A percentile compares a stretch with the other conserved stretches of the same genome.
Evolutionary conservation across 257 asterid species (phyloP).

Genomic region (Thymus mandschuricus): DNA sequence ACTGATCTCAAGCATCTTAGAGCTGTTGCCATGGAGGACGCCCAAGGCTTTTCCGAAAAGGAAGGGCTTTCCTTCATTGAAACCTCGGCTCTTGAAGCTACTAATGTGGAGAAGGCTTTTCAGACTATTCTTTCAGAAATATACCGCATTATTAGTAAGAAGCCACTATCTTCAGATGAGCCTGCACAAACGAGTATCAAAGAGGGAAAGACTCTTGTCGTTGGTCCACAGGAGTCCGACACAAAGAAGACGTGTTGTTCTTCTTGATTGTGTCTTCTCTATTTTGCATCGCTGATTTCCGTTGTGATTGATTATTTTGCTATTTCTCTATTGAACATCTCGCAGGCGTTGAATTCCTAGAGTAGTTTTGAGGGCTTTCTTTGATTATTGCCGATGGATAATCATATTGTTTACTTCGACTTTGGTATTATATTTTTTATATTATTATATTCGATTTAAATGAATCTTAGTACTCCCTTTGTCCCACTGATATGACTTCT

Average conservation of each 20-base stretch:
- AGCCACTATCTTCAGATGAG: conserved; percentile 70
- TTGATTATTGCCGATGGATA: not conserved
- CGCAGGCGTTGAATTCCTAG: not conserved
- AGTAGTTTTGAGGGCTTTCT: not conserved
- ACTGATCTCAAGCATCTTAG: conserved; percentile 90
- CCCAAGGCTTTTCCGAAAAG: conserved; percentile 83
- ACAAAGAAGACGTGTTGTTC: conserved; percentile 81
- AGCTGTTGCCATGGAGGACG: conserved; percentile 91
- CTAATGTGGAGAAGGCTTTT: conserved; percentile 84
- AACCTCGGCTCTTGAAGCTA: conserved; percentile 92
- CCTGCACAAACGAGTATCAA: conserved; percentile 59
- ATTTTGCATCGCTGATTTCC: not conserved
- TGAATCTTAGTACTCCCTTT: too few species aligned
- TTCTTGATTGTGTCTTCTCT: conserved; percentile 32
- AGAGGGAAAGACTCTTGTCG: conserved; percentile 82
- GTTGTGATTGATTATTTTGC: not conserved
- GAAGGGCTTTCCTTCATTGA: conserved; percentile 91
- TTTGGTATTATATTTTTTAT: conserved; percentile 12
- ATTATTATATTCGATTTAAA: not conserved
- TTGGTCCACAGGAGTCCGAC: conserved; percentile 65
- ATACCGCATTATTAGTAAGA: conserved; percentile 83
- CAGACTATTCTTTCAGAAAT: conserved; percentile 86
- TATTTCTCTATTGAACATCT: not conserved
- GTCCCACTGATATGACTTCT: too few species aligned
- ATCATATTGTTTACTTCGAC: not conserved